phyloP scores from a whole-genome alignment of 1,284 basidiomycete genomes.

The Ceratobasidium sp. region DNA sequence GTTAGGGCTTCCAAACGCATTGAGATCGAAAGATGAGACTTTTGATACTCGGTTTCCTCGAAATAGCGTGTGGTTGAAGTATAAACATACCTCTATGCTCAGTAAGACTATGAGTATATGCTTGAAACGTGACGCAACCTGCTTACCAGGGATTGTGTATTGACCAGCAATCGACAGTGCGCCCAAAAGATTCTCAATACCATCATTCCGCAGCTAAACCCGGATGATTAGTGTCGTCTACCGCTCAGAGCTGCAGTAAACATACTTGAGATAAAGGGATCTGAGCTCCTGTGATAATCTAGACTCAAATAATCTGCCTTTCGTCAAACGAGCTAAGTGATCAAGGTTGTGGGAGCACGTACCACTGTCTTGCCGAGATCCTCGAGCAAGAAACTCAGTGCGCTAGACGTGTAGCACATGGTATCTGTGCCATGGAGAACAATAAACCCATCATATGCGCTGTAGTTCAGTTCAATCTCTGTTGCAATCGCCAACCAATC shows the following conservation, averaged over 20 bases:
- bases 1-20: constrained; percentile 88
- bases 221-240: neutral
- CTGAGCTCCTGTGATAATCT: constrained; percentile 92
- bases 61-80: constrained; percentile 88
- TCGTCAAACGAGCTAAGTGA: constrained; percentile 26
- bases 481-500: constrained; percentile 91
- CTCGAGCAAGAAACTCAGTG: constrained; percentile 88
- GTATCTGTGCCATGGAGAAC: constrained; percentile 94
- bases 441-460: constrained; percentile 87
- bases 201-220: constrained; percentile 77
- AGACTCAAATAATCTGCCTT: constrained; percentile 28
- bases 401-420: constrained; percentile 89
- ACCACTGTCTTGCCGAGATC: constrained; percentile 91
- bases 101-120: neutral
- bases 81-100: constrained; percentile 76
- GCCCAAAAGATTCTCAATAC: constrained; percentile 88
- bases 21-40: constrained; percentile 83
- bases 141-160: constrained; percentile 85
- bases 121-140: neutral
- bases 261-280: constrained; percentile 80
- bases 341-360: constrained; percentile 46
- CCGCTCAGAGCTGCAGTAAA: neutral
- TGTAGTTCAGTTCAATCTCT: constrained; percentile 91
- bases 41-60: constrained; percentile 87
- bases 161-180: constrained; percentile 88